A percentile compares a stretch with the other conserved stretches of the same genome.
Conservation (phyloP, 1,284 basidiomycete species). For the Dichomitus squalens region DNA sequence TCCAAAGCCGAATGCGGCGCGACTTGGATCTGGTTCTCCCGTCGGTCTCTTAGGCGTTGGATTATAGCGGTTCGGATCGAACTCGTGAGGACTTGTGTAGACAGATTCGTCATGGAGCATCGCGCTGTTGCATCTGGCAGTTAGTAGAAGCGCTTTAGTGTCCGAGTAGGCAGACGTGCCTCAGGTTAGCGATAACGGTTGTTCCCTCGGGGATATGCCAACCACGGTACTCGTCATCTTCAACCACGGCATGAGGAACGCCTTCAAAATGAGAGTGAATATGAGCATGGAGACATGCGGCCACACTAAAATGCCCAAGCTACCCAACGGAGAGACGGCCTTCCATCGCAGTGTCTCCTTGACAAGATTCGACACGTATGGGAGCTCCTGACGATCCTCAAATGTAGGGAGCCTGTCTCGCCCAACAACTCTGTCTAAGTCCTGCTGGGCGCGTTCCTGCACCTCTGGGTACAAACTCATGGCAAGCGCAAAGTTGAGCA, state of each 20-base stretch:
- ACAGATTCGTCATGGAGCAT: slow-evolving; percentile 26
- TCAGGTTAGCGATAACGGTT: slow-evolving; percentile 18
- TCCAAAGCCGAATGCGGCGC: slow-evolving; percentile 12
- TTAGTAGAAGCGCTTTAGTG: background rate
- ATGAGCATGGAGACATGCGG: background rate
- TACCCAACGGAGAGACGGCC: slow-evolving; percentile 30
- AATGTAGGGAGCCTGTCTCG: slow-evolving; percentile 42
- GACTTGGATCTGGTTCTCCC: slow-evolving; percentile 11
- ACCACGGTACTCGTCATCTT: slow-evolving; percentile 13
- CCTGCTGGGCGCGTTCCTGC: slow-evolving; percentile 41
- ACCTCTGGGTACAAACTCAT: slow-evolving; percentile 44
- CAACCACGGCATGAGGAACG: slow-evolving; percentile 12
- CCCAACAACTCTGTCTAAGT: slow-evolving; percentile 44
- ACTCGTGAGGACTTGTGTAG: slow-evolving; percentile 24
- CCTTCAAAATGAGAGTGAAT: slow-evolving; percentile 4
- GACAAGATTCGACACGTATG: slow-evolving; percentile 42
- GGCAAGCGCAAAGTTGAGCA: slow-evolving; percentile 42
- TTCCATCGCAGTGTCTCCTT: slow-evolving; percentile 44
- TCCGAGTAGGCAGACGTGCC: background rate
- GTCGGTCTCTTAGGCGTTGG: background rate
- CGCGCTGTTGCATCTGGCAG: slow-evolving; percentile 10
- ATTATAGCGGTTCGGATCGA: slow-evolving; percentile 24
- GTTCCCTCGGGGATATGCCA: slow-evolving; percentile 16
- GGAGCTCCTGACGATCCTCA: slow-evolving; percentile 39
- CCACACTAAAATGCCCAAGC: background rate